Evolutionary conservation across 768 basidiomycete species (phyloP).

Genomic region (Phlebiopsis flavidoalba): DNA sequence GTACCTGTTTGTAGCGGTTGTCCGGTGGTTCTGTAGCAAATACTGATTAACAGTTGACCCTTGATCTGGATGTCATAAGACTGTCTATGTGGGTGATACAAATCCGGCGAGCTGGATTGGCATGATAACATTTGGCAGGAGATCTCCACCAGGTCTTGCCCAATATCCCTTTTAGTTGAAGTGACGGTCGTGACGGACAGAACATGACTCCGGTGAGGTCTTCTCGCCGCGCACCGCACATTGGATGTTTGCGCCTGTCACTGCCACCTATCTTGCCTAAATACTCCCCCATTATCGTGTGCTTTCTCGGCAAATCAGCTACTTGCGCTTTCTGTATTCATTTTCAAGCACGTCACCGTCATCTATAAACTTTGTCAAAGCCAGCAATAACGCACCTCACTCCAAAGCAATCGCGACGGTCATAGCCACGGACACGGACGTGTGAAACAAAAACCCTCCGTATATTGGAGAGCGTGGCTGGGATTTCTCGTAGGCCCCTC

Average conservation of each 20-base stretch:
- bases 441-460: neutral
- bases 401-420: neutral
- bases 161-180: neutral
- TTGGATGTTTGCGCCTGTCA: neutral
- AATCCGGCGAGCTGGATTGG: neutral
- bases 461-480: neutral
- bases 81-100: neutral
- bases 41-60: too few relatives aligned
- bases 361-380: neutral
- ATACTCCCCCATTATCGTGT: neutral
- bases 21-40: neutral
- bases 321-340: neutral
- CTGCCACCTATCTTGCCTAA: neutral
- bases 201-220: neutral
- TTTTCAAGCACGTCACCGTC: neutral
- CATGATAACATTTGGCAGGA: neutral
- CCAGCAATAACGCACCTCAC: too few relatives aligned
- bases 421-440: conserved; percentile 1
- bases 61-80: too few relatives aligned
- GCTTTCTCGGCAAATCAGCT: neutral
- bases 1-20: neutral
- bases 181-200: neutral
- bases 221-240: neutral
- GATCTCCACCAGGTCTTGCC: neutral
- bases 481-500: too few relatives aligned